phyloP scores from a whole-genome alignment of 768 basidiomycete genomes.

The Trametes meyenii region DNA sequence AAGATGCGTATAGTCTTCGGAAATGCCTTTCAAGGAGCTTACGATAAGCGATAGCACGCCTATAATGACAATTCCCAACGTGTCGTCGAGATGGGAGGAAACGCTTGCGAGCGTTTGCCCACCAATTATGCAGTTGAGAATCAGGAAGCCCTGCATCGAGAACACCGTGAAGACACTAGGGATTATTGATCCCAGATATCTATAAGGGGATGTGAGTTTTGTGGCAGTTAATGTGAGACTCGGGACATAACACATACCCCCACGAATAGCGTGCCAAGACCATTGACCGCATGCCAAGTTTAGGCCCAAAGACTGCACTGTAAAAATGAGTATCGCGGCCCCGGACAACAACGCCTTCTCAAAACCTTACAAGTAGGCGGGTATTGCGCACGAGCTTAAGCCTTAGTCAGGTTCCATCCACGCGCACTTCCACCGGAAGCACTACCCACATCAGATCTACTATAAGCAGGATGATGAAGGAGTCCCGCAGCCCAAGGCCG shows the following conservation, averaged over 20 bases:
- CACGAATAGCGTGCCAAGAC: conserved; percentile 56
- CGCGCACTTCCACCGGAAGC: background rate
- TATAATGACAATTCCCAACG: conserved; percentile 48
- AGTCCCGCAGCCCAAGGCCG: conserved; percentile 46
- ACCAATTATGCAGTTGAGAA: conserved; percentile 53
- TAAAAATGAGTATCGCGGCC: background rate
- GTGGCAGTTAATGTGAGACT: background rate
- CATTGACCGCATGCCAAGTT: conserved; percentile 61
- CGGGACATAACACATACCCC: conserved; percentile 38
- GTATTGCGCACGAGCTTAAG: conserved; percentile 37
- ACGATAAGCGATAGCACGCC: conserved; percentile 43
- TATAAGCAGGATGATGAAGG: conserved; percentile 44
- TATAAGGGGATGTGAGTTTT: conserved; percentile 16
- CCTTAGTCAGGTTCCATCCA: background rate
- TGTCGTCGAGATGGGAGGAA: conserved; percentile 31
- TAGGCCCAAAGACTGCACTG: conserved; percentile 56
- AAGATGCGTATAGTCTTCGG: background rate
- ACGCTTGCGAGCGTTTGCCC: conserved; percentile 51
- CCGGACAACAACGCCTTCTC: no score
- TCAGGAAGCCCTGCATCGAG: conserved; percentile 50
- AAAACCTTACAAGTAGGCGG: conserved; percentile 42
- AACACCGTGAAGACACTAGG: conserved; percentile 46
- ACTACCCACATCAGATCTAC: conserved; percentile 48
- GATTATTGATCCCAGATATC: conserved; percentile 42
- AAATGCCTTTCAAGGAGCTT: conserved; percentile 1